Conservation (phyloP, 345 rosid genomes). For the Citrus hindsii region DNA sequence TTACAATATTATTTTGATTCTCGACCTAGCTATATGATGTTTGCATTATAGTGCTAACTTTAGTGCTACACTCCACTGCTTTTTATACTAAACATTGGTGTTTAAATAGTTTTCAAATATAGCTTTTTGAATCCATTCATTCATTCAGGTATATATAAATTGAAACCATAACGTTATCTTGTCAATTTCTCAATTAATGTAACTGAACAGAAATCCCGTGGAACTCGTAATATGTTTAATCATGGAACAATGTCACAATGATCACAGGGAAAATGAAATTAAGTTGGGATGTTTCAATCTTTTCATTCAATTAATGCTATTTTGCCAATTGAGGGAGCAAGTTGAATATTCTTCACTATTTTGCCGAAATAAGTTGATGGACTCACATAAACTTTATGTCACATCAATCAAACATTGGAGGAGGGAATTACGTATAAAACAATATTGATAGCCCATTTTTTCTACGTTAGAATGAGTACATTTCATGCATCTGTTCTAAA, state of each 20-base stretch:
- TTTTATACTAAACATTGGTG: neutral
- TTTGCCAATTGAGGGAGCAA: too few relatives aligned
- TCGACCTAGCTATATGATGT: slow-evolving; percentile 1
- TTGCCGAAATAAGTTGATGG: neutral
- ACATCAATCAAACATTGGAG: neutral
- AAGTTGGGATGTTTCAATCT: too few relatives aligned
- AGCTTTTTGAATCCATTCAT: too few relatives aligned
- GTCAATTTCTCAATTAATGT: too few relatives aligned
- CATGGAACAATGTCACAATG: too few relatives aligned
- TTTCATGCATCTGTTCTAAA: neutral
- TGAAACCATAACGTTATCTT: too few relatives aligned
- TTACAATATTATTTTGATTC: neutral
- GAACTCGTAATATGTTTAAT: too few relatives aligned
- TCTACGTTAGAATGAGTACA: neutral
- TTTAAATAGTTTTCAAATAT: too few relatives aligned
- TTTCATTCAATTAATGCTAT: too few relatives aligned
- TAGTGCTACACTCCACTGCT: neutral
- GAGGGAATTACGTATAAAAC: neutral
- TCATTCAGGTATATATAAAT: too few relatives aligned
- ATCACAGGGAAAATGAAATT: too few relatives aligned
- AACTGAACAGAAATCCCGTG: too few relatives aligned
- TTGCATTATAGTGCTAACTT: neutral
- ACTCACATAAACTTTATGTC: neutral
- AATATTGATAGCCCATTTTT: neutral
- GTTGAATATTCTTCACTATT: neutral